These are phyloP conservation scores for Nitzschia sp. DNA, from an alignment of 108 stramenopile species.

Conservation along the genomic window DNA sequence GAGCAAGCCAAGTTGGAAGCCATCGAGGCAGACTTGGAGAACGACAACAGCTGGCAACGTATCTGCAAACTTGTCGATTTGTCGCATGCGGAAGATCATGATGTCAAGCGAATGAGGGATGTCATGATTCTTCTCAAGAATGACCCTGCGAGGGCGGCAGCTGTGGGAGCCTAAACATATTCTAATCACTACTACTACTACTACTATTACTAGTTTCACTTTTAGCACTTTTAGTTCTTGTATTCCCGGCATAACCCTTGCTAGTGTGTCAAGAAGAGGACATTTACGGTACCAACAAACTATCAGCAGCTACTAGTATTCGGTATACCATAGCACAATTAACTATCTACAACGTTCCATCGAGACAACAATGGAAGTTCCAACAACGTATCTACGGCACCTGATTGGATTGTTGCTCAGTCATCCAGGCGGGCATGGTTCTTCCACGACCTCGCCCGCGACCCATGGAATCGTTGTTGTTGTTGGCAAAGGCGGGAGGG, in stretches of 20 bases:
- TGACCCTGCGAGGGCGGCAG: conserved; percentile 64
- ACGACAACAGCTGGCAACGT: conserved; percentile 85
- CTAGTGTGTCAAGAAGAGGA: too few species aligned
- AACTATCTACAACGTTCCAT: too few species aligned
- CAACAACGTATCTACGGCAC: background rate
- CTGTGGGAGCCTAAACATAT: conserved; percentile 48
- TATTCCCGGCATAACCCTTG: too few species aligned
- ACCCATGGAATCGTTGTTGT: conserved; percentile 13
- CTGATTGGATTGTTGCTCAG: conserved; percentile 14
- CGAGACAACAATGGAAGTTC: background rate
- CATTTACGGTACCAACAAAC: too few species aligned
- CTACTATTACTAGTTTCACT: background rate
- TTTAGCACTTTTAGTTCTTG: background rate
- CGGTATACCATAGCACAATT: too few species aligned
- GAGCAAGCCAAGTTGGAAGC: conserved; percentile 91
- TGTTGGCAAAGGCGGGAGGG: background rate
- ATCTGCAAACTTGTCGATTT: conserved; percentile 88
- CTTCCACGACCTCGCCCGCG: conserved; percentile 36
- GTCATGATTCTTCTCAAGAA: conserved; percentile 84
- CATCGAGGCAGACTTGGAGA: conserved; percentile 91
- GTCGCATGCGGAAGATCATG: conserved; percentile 50
- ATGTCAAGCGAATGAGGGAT: conserved; percentile 82
- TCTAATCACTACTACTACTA: background rate
- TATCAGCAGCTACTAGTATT: too few species aligned
- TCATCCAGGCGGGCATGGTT: conserved; percentile 51